A percentile compares a stretch with the other conserved stretches of the same genome.
These are phyloP conservation scores for Somion occarium DNA, from an alignment of 1,284 basidiomycete genomes.

Conservation along the genomic window DNA sequence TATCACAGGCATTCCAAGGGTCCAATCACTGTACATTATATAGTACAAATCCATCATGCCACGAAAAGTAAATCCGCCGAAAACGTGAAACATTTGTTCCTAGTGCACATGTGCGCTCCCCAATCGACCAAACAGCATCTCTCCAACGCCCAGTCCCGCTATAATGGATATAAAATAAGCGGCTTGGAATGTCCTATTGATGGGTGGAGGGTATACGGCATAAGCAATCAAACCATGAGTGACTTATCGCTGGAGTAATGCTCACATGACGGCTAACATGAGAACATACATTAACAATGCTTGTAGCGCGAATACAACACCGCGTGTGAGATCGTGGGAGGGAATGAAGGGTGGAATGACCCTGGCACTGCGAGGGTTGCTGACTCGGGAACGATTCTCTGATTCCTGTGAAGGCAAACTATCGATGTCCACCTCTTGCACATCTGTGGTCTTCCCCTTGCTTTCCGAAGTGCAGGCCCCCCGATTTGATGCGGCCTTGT, in stretches of 20 bases:
- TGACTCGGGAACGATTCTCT: not conserved
- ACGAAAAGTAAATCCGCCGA: too few species aligned
- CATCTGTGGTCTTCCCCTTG: constrained; percentile 15
- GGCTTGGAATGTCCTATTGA: constrained; percentile 65
- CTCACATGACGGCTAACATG: constrained; percentile 74
- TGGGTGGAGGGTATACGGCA: constrained; percentile 11
- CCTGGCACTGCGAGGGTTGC: constrained; percentile 9
- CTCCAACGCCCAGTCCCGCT: constrained; percentile 58
- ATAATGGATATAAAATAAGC: constrained; percentile 64
- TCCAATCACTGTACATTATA: too few species aligned
- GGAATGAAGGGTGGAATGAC: constrained; percentile 51
- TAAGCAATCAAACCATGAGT: not conserved
- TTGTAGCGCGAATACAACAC: constrained; percentile 52
- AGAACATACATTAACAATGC: constrained; percentile 52
- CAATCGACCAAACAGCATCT: constrained; percentile 58
- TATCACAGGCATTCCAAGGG: too few species aligned
- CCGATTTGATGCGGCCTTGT: not conserved
- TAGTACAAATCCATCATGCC: too few species aligned
- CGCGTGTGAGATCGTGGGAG: constrained; percentile 59
- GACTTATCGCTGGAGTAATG: constrained; percentile 3
- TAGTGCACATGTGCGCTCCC: constrained; percentile 25
- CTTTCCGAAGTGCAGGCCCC: not conserved
- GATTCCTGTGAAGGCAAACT: constrained; percentile 3
- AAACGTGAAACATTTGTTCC: not conserved
- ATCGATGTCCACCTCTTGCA: constrained; percentile 13